Base-by-base conservation (phyloP, 495 filamentous ascomycete genomes). In the Daldinia grandis region DNA sequence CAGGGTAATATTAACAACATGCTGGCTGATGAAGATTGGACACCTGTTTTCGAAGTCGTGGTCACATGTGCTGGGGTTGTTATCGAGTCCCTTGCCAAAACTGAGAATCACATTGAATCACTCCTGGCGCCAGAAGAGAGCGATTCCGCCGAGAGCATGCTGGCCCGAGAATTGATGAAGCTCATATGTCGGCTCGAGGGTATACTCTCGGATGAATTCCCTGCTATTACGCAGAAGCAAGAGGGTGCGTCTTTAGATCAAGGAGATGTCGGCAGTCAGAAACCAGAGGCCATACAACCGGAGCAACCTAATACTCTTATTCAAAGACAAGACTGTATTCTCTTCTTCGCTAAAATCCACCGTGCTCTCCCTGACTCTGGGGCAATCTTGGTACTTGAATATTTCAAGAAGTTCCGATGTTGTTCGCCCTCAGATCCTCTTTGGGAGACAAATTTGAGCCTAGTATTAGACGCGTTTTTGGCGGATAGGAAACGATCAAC, bases 391-490 rank as follows among this genome's bases (percentile, higher is more conserved):
- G 78, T 92, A 25, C 82, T 92, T 38, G 82, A 86, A 12, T 82
- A 89, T 66, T 89, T 87, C 64, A 80, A 80, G 30, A 83, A 89
- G 65, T 85, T 87, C 59, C 81, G 87, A 28, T 88, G 88, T 60
- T 92, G 91, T 67, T 90, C 88, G 62, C 93, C 92, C 25, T 92
- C 89, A 4, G 88, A 89, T 74, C 76, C 80, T 14, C 76, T 86
- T 8, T 97, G 92, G 90, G 81, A 90, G 31, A 79, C 80, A 5
- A 89, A 92, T 66, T 85, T 89, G 25, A 84, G 78, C 25, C 79
- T 84, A 7, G 79, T 95, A 1, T 80, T 93, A 54, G 81, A 87
- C 27, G 83, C 86, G 10, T 90, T 97, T 69, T 87, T 94, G 57
- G 85, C 84, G 37, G 85, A 91, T 69, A 84, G 81, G 12, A 83